Evolutionary conservation across 2,329 filamentous ascomycete species (phyloP).

Genomic region (Cercospora beticola): DNA sequence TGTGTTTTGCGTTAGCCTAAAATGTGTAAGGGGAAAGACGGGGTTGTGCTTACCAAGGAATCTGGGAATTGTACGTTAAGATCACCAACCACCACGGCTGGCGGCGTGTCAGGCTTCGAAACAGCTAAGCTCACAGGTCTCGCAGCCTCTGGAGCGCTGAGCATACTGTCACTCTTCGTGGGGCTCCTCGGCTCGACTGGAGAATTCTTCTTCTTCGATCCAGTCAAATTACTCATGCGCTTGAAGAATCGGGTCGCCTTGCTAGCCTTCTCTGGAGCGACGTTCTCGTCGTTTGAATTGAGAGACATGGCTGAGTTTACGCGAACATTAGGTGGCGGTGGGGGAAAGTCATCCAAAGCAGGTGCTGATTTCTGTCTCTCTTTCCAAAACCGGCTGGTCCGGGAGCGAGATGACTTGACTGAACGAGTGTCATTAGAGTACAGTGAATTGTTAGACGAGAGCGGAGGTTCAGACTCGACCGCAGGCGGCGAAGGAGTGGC

Average conservation of each 20-base stretch:
- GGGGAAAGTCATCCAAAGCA: slow-evolving; percentile 22
- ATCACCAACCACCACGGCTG: slow-evolving; percentile 74
- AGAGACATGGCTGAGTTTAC: slow-evolving; percentile 25
- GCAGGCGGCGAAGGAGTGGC: slow-evolving; percentile 13
- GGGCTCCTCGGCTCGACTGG: slow-evolving; percentile 16
- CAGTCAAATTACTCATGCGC: slow-evolving; percentile 52
- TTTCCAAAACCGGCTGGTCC: slow-evolving; percentile 18
- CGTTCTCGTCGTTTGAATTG: slow-evolving; percentile 49
- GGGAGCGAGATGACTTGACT: slow-evolving; percentile 19
- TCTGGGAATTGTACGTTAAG: slow-evolving; percentile 98
- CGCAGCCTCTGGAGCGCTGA: slow-evolving; percentile 2
- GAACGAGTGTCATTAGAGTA: slow-evolving; percentile 26
- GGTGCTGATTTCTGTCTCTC: slow-evolving; percentile 15
- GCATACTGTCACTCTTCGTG: slow-evolving; percentile 13
- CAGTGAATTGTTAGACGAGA: slow-evolving; percentile 22
- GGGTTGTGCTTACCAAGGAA: slow-evolving; percentile 59
- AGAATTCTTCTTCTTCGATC: slow-evolving; percentile 50
- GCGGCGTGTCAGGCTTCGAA: slow-evolving; percentile 42
- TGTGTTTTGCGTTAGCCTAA: slow-evolving; percentile 24
- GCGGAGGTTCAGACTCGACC: slow-evolving; percentile 14
- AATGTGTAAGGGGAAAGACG: slow-evolving; percentile 6
- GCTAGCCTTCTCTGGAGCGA: slow-evolving; percentile 42
- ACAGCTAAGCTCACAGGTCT: slow-evolving; percentile 21
- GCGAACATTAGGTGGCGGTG: slow-evolving; percentile 27
- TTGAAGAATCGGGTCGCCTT: slow-evolving; percentile 64